A percentile compares a stretch with the other conserved stretches of the same genome.
Evolutionary conservation across 2,329 filamentous ascomycete species (phyloP).

Genomic region (Diaporthe eres): DNA sequence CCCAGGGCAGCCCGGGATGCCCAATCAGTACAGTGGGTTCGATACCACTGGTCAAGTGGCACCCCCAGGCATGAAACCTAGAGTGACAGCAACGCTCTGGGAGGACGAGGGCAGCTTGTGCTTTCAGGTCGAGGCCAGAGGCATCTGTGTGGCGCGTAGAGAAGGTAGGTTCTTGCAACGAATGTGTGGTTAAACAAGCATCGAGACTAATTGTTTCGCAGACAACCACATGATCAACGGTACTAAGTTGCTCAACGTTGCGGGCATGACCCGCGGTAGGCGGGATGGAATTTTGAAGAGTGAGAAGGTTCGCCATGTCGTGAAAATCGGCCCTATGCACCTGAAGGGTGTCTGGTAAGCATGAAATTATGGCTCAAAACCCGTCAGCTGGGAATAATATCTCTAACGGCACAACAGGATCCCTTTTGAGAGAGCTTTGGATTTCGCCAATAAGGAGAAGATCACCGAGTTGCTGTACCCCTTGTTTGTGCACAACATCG

Average conservation of each 20-base stretch:
- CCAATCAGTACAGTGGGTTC: conserved; percentile 71
- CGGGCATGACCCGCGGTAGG: conserved; percentile 96
- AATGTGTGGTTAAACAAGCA: background rate
- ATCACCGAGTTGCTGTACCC: conserved; percentile 97
- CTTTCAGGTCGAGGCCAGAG: conserved; percentile 96
- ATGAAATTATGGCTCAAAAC: background rate
- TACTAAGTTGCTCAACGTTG: conserved; percentile 96
- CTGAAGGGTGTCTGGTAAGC: conserved; percentile 96
- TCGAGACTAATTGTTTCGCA: conserved; percentile 52
- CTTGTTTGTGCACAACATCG: conserved; percentile 97
- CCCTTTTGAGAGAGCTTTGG: conserved; percentile 95
- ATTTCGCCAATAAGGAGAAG: conserved; percentile 99
- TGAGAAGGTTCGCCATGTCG: conserved; percentile 95
- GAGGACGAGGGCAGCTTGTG: conserved; percentile 98
- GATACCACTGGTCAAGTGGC: conserved; percentile 94
- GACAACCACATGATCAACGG: conserved; percentile 99
- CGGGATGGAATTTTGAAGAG: conserved; percentile 98
- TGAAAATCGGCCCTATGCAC: conserved; percentile 99
- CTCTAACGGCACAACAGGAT: conserved; percentile 75
- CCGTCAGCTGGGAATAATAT: background rate
- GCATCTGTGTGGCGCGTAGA: conserved; percentile 93
- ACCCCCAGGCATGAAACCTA: conserved; percentile 94
- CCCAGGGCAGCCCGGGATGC: conserved; percentile 70
- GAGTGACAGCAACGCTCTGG: conserved; percentile 97
- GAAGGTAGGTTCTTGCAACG: conserved; percentile 74